Conservation (phyloP, 345 rosid species). For the Conringia planisiliqua region DNA sequence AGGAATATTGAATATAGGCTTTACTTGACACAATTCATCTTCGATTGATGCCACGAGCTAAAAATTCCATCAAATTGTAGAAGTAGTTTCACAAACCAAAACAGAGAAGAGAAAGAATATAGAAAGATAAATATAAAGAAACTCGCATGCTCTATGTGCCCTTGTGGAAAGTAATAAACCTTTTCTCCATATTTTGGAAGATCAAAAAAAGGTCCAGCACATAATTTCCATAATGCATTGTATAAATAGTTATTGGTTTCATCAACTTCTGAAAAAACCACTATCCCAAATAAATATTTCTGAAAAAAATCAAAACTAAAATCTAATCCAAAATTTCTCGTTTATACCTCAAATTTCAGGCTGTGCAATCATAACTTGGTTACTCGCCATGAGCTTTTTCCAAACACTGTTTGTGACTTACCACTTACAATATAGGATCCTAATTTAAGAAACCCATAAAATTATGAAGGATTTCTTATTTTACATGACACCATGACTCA, state of each 20-base stretch:
- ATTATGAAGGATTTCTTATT: too few species aligned
- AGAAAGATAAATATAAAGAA: background rate
- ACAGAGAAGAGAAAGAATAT: background rate
- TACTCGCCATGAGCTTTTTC: background rate
- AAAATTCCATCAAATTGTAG: background rate
- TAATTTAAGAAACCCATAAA: too few species aligned
- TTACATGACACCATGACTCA: too few species aligned
- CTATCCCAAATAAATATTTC: background rate
- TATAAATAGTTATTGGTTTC: background rate
- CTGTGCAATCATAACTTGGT: background rate
- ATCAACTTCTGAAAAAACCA: background rate
- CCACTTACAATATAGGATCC: too few species aligned
- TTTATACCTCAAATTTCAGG: background rate
- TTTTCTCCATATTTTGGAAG: slow-evolving; percentile 46
- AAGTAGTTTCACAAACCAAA: background rate
- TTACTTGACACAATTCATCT: slow-evolving; percentile 26
- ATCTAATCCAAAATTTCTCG: background rate
- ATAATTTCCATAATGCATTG: slow-evolving; percentile 46
- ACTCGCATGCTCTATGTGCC: slow-evolving; percentile 58
- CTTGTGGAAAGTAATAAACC: slow-evolving; percentile 63
- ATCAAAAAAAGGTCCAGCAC: slow-evolving; percentile 53
- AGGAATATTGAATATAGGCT: slow-evolving; percentile 53
- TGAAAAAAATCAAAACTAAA: background rate
- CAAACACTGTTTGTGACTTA: too few species aligned
- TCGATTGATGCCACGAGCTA: slow-evolving; percentile 41